phyloP scores from a whole-genome alignment of 1,284 basidiomycete species.

The Ceratobasidium sp. region DNA sequence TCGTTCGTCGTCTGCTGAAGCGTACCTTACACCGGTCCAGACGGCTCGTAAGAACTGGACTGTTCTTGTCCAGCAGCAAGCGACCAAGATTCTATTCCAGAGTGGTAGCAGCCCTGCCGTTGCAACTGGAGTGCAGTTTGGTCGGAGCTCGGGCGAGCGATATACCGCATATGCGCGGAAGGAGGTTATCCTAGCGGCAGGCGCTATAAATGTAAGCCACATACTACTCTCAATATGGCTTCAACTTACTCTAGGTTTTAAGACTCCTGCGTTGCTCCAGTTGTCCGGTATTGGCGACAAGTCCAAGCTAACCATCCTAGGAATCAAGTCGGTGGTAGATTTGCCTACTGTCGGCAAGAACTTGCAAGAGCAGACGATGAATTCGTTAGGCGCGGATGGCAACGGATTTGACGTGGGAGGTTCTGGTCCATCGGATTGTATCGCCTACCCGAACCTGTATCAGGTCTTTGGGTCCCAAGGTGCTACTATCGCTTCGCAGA shows the following conservation, averaged over 20 bases:
- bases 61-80: conserved; percentile 58
- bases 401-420: conserved; percentile 53
- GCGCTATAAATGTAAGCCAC: conserved; percentile 21
- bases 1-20: conserved; percentile 61
- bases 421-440: conserved; percentile 61
- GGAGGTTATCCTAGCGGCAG: conserved; percentile 46
- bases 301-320: conserved; percentile 26
- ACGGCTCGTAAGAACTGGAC: conserved; percentile 56
- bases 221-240: background rate
- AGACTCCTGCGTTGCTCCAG: conserved; percentile 32
- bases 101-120: conserved; percentile 23
- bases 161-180: conserved; percentile 35
- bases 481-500: conserved; percentile 12
- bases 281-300: conserved; percentile 41
- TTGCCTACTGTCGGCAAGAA: conserved; percentile 44
- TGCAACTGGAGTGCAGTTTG: conserved; percentile 44
- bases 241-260: background rate
- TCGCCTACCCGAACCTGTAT: conserved; percentile 64
- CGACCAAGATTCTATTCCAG: conserved; percentile 54
- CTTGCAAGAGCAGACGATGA: conserved; percentile 45
- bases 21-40: conserved; percentile 62
- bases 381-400: conserved; percentile 41
- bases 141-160: background rate
- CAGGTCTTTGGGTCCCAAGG: conserved; percentile 55
- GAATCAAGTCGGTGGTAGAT: conserved; percentile 33